Conservation (phyloP, 345 rosid species). For the Pistacia integerrima region DNA sequence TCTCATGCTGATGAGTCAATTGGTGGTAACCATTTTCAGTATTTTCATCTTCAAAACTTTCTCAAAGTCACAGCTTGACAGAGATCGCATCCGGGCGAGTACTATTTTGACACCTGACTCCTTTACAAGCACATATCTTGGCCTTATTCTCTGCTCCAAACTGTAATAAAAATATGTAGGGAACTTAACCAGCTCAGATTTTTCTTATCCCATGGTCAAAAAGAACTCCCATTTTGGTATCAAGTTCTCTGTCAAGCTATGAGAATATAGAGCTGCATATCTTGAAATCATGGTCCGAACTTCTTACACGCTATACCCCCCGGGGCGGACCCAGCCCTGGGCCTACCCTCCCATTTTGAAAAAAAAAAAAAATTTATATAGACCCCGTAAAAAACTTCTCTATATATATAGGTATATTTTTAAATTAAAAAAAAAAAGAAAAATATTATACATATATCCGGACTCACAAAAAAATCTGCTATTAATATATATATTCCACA, state of each 20-base stretch:
- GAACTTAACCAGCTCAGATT: conserved; percentile 17
- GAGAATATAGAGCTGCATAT: conserved; percentile 39
- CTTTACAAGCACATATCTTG: conserved; percentile 45
- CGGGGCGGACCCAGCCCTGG: too few relatives aligned
- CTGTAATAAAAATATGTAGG: neutral
- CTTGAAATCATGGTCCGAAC: conserved; percentile 23
- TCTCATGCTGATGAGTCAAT: neutral
- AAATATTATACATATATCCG: too few relatives aligned
- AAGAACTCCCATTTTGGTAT: conserved; percentile 12
- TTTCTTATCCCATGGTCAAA: conserved; percentile 48
- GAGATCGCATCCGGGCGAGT: conserved; percentile 37
- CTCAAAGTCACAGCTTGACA: conserved; percentile 33
- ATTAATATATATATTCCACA: too few relatives aligned
- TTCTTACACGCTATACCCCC: conserved; percentile 35
- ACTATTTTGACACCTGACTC: conserved; percentile 34
- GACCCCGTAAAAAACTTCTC: too few relatives aligned
- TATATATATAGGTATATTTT: too few relatives aligned
- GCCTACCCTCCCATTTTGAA: too few relatives aligned
- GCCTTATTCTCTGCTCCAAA: conserved; percentile 19
- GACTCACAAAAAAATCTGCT: too few relatives aligned
- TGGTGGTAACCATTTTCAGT: neutral
- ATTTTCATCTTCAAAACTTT: conserved; percentile 37
- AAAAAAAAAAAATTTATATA: too few relatives aligned
- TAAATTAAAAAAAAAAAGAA: too few relatives aligned
- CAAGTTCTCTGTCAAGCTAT: conserved; percentile 43